A percentile compares a stretch with the other conserved stretches of the same genome.
Evolutionary conservation across 495 filamentous ascomycete genomes (phyloP).

Genomic region (Emericellopsis terricola): DNA sequence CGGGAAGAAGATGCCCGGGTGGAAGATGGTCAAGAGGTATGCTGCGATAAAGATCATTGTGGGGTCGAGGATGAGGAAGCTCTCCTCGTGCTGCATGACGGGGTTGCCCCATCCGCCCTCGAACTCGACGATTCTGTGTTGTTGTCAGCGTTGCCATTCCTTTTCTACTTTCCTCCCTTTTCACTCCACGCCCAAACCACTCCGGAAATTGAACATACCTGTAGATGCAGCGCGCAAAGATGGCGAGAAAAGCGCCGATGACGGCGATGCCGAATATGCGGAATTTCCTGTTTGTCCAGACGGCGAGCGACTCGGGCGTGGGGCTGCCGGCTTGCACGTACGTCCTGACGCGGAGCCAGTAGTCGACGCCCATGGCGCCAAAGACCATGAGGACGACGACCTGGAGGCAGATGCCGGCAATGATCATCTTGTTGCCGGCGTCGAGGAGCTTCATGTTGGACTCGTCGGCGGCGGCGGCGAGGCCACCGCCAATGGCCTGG

Average conservation of each 20-base stretch:
- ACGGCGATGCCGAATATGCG: slow-evolving; percentile 31
- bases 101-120: slow-evolving; percentile 48
- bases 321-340: slow-evolving; percentile 13
- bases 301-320: slow-evolving; percentile 9
- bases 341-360: slow-evolving; percentile 23
- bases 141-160: too few species aligned
- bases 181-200: not conserved
- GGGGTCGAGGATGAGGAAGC: slow-evolving; percentile 43
- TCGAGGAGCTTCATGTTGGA: slow-evolving; percentile 16
- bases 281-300: slow-evolving; percentile 25
- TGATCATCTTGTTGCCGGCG: slow-evolving; percentile 44
- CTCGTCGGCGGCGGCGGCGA: slow-evolving; percentile 32
- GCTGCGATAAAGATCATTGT: not conserved
- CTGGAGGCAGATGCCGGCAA: slow-evolving; percentile 55
- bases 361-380: slow-evolving; percentile 29
- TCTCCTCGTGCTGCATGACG: slow-evolving; percentile 46
- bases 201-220: slow-evolving; percentile 23
- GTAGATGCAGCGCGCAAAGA: slow-evolving; percentile 50
- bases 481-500: slow-evolving; percentile 45
- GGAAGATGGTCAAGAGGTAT: slow-evolving; percentile 1
- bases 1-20: slow-evolving; percentile 4
- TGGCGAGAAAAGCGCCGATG: slow-evolving; percentile 36
- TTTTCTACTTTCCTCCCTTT: not conserved
- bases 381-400: slow-evolving; percentile 44
- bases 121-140: slow-evolving; percentile 44